Evolutionary conservation across 129 eudicot genomes (phyloP), one percentile per base, ranked within the genome.

Genomic region (Lonicera japonica): DNA sequence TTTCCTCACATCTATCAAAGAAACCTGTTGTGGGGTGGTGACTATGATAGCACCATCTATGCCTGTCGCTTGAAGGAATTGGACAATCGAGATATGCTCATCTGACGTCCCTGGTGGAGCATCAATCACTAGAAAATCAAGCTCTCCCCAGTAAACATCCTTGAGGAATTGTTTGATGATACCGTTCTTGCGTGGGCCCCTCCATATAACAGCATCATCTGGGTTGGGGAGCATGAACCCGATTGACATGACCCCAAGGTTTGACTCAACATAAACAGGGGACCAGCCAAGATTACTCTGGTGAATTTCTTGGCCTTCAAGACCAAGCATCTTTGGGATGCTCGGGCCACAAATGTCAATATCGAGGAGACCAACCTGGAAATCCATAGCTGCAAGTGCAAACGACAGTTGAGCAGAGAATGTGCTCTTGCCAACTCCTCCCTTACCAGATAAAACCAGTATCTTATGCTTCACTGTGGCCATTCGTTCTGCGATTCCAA

Each of bases 31-130:
- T 14, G 97, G 97, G 15, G 97, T 90, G 23, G 97, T 84, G 54
- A 90, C 97, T 21, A 90, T 83, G 7, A 90, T 79, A 6, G 97
- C 95, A 41, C 97, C 97, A 5, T 90, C 97, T 7, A 86, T 86
- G 56, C 89, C 97, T 0, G 97, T 81, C 56, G 77, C 85, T 74
- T 86, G 81, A 62, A 90, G 89, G 66, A 79, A 86, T 58, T 90
- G 95, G 34, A 86, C 95, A 11, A 86, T 83, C 8, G 90, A 83
- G 62, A 90, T 90, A 71, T 90, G 94, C 63, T 90, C 97, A 56
- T 86, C 97, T 36, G 97, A 90, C 48, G 97, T 90, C n/a, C 95
- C 95, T 0, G 97, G 97, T 67, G 97, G 97, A 14, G 95, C 95
- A 70, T 90, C 97, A 8, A 90, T 95, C 9, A 86, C 81, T 11